Base-by-base conservation (phyloP, 257 asterid species). In the Lavandula angustifolia region DNA sequence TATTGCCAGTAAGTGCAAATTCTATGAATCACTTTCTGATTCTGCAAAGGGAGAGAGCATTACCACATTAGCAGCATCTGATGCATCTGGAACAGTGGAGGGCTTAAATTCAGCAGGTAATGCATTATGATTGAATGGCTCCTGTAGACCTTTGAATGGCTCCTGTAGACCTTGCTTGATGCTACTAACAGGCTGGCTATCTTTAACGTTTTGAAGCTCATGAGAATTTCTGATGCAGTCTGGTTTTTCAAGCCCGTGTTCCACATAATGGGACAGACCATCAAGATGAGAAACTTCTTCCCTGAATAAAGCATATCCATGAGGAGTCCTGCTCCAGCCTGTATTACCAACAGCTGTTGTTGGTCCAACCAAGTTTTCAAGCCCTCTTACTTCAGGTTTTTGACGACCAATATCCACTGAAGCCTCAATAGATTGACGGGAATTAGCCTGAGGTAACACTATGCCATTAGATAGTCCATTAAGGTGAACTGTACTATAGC, bases 1-100 rank as follows among this genome's bases (percentile, higher is more conserved):
- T 56, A 54, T 75, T 73, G 77, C 91, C 94, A 78, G 81, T 3
- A 70, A 69, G 64, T 71, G 74, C 73, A 76, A 60, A 69, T 80
- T 76, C 66, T 75, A 78, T 58, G 71, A 50, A 58, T 70, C 62
- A 50, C 50, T 63, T 51, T 57, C 79, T 66, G 76, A 69, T 68
- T 80, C 85, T 32, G 72, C 68, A 58, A 18, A 33, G 60, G 78
- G 54, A 51, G 83, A 71, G 40, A 60, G 66, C 17, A 58, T 53
- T 64, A 70, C 66, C 64, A 41, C 54, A 38, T 60, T 40, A 60
- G 70, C 56, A 56, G 79, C 63, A 62, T 61, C 79, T 41, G 69
- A 56, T 69, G 41, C 48, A 53, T 67, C 67, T 42, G 68, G 72
- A 66, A 70, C 56, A 34, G 56, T 40, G 49, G 53, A 33, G 46